These are phyloP conservation scores for Sherardia arvensis DNA, from an alignment of 257 asterid species.

Conservation along the genomic window DNA sequence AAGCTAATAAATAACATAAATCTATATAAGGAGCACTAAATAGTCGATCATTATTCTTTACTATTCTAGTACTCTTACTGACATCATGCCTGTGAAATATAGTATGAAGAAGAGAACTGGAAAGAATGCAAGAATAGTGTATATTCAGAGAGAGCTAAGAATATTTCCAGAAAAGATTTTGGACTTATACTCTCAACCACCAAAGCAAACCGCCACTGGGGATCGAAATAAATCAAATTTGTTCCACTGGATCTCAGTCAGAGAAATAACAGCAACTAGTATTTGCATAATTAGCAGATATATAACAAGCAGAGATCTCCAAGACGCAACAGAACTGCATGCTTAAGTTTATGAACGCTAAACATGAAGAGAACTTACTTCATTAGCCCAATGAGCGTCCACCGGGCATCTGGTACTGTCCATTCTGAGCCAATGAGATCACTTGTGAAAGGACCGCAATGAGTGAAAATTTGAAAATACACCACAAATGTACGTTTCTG, in stretches of 20 bases:
- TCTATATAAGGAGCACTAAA: background rate
- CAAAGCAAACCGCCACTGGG: slow-evolving; percentile 43
- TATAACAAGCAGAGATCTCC: slow-evolving; percentile 52
- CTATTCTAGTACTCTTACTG: background rate
- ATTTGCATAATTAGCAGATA: slow-evolving; percentile 43
- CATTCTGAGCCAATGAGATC: slow-evolving; percentile 33
- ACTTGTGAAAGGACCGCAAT: slow-evolving; percentile 42
- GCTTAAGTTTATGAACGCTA: background rate
- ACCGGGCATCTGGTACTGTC: slow-evolving; percentile 49
- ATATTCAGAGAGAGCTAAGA: slow-evolving; percentile 3
- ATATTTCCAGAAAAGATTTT: slow-evolving; percentile 12
- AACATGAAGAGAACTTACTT: slow-evolving; percentile 33
- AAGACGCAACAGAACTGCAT: too few relatives aligned
- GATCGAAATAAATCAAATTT: slow-evolving; percentile 38
- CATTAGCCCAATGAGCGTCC: slow-evolving; percentile 61
- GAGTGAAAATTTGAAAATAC: slow-evolving; percentile 43
- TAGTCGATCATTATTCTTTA: too few relatives aligned
- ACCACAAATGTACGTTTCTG: slow-evolving; percentile 51
- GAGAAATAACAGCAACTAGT: slow-evolving; percentile 45
- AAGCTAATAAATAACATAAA: too few relatives aligned
- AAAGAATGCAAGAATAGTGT: background rate
- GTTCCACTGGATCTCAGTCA: slow-evolving; percentile 48
- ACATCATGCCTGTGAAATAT: too few relatives aligned
- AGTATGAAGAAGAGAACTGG: background rate
- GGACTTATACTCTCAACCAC: slow-evolving; percentile 69